A percentile compares a stretch with the other conserved stretches of the same genome.
These are phyloP conservation scores for Fragaria ananassa DNA, from an alignment of 306 rosid genomes.

Conservation along the genomic window DNA sequence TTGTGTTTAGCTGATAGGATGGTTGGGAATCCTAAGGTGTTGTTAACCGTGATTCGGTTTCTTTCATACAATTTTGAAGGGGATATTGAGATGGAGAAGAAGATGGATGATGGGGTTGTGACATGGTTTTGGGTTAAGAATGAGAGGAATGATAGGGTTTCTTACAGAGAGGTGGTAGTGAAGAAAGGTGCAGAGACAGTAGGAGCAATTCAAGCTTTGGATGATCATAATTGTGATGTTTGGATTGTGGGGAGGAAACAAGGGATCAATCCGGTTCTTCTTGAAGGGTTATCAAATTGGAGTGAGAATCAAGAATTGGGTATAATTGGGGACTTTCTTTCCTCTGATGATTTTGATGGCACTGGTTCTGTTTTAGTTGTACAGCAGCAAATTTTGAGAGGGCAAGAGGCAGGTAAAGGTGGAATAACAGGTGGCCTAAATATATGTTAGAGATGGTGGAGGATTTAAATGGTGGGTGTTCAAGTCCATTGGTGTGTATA, in stretches of 20 bases:
- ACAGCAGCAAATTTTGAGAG: slow-evolving; percentile 70
- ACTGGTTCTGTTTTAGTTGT: slow-evolving; percentile 62
- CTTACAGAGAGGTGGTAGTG: slow-evolving; percentile 63
- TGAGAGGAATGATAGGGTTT: slow-evolving; percentile 49
- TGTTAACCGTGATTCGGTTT: slow-evolving; percentile 52
- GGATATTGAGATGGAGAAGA: slow-evolving; percentile 66
- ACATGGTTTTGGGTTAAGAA: slow-evolving; percentile 93
- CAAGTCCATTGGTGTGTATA: background rate
- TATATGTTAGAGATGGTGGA: background rate
- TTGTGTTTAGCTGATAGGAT: slow-evolving; percentile 67
- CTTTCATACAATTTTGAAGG: slow-evolving; percentile 42
- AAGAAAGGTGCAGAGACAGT: slow-evolving; percentile 62
- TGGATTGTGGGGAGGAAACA: slow-evolving; percentile 73
- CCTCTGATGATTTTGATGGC: slow-evolving; percentile 62
- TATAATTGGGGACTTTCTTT: slow-evolving; percentile 60
- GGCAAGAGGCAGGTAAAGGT: slow-evolving; percentile 1
- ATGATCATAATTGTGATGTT: slow-evolving; percentile 45
- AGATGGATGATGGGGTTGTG: slow-evolving; percentile 75
- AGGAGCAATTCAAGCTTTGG: slow-evolving; percentile 45
- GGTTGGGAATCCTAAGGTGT: slow-evolving; percentile 27
- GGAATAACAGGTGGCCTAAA: background rate
- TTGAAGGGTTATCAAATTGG: slow-evolving; percentile 60
- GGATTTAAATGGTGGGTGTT: background rate
- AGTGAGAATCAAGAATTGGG: slow-evolving; percentile 63
- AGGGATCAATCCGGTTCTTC: slow-evolving; percentile 64